These are phyloP conservation scores for Lactarius hengduanensis DNA, from an alignment of 768 basidiomycete species.

Conservation along the genomic window DNA sequence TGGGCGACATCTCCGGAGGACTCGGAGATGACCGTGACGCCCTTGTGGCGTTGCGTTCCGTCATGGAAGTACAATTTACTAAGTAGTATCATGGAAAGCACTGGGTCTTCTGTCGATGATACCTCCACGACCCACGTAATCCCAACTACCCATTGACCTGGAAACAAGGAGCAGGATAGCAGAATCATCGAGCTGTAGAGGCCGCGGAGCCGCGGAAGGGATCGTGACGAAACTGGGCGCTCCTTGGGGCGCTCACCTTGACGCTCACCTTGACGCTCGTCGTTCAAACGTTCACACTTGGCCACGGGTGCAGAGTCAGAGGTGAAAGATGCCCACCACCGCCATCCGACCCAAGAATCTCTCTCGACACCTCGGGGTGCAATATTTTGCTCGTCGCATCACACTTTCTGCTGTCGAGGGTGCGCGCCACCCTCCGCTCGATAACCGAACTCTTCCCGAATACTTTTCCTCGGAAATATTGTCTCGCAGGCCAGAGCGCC, in stretches of 20 bases:
- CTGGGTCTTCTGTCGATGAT: not conserved
- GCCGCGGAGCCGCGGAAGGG: too few relatives aligned
- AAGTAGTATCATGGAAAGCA: too few relatives aligned
- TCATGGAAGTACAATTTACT: too few relatives aligned
- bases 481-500: constrained; percentile 43
- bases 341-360: not conserved
- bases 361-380: not conserved
- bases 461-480: constrained; percentile 63
- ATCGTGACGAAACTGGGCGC: not conserved
- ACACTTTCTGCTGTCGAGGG: constrained; percentile 58
- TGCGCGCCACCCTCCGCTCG: constrained; percentile 53
- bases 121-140: not conserved
- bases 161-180: not conserved
- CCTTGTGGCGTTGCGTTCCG: too few relatives aligned
- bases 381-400: constrained; percentile 28
- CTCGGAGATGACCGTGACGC: too few relatives aligned
- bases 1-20: too few relatives aligned
- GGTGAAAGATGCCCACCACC: not conserved
- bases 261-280: not conserved
- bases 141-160: not conserved
- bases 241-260: too few relatives aligned
- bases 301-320: not conserved
- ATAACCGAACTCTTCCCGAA: constrained; percentile 52
- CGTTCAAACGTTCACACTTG: not conserved
- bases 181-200: not conserved